A percentile compares a stretch with the other conserved stretches of the same genome.
These are phyloP conservation scores for Mucor circinelloides DNA, from an alignment of 371 early-diverging fungal species.

Conservation along the genomic window DNA sequence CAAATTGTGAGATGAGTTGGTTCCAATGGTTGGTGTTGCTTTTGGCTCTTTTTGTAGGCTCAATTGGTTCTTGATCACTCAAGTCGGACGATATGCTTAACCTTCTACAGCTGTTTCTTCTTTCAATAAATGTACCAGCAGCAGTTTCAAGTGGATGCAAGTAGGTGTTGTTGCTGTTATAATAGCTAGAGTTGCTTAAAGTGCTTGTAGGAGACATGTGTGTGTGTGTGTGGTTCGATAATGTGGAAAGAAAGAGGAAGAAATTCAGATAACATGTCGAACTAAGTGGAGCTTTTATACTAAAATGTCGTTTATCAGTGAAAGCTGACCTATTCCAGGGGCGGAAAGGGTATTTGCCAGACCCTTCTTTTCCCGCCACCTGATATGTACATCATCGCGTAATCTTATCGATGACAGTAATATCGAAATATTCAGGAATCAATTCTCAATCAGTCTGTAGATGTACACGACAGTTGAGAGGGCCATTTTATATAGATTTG, in stretches of 20 bases:
- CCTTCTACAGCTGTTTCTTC: slow-evolving; percentile 6
- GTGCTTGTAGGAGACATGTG: slow-evolving; percentile 8
- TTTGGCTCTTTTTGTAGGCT: neutral
- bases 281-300: neutral
- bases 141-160: slow-evolving; percentile 12
- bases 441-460: neutral
- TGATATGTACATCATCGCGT: neutral
- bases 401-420: slow-evolving; percentile 4
- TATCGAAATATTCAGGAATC: neutral
- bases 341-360: slow-evolving; percentile 15
- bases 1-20: slow-evolving; percentile 19
- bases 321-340: slow-evolving; percentile 7
- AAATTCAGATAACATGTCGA: neutral
- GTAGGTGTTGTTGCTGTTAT: neutral
- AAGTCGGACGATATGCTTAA: slow-evolving; percentile 12
- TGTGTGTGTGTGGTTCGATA: neutral
- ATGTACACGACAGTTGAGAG: neutral
- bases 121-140: slow-evolving; percentile 4
- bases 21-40: slow-evolving; percentile 12
- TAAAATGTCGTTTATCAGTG: neutral
- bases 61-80: slow-evolving; percentile 7
- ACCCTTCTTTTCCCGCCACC: slow-evolving; percentile 20
- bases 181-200: neutral
- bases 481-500: neutral
- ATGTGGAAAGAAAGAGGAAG: neutral